phyloP scores from a whole-genome alignment of 2,329 filamentous ascomycete genomes.

The Berkeleyomyces basicola region DNA sequence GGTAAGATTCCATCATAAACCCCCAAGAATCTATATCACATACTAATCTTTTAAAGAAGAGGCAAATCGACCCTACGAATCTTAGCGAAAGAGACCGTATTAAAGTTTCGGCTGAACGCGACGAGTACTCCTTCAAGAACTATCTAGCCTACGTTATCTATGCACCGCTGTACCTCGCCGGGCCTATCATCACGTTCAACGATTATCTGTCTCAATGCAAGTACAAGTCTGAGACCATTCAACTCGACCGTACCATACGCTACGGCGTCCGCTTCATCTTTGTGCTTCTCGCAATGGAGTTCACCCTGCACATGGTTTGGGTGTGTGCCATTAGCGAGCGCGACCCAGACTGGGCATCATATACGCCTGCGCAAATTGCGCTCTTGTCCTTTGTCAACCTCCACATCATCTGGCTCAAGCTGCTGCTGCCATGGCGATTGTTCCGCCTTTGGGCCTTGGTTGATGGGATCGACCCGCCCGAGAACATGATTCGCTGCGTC shows the following conservation, averaged over 20 bases:
- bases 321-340: slow-evolving; percentile 81
- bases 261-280: slow-evolving; percentile 74
- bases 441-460: slow-evolving; percentile 91
- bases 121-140: slow-evolving; percentile 66
- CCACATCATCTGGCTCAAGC: slow-evolving; percentile 93
- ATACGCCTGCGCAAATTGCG: slow-evolving; percentile 73
- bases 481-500: slow-evolving; percentile 97
- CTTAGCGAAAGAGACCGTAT: slow-evolving; percentile 83
- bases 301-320: slow-evolving; percentile 83
- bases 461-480: slow-evolving; percentile 84
- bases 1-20: slow-evolving; percentile 36
- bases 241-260: slow-evolving; percentile 50
- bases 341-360: slow-evolving; percentile 61
- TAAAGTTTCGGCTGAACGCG: slow-evolving; percentile 50
- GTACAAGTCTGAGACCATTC: slow-evolving; percentile 56
- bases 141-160: slow-evolving; percentile 85
- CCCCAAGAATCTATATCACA: not conserved
- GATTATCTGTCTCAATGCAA: slow-evolving; percentile 84
- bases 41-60: slow-evolving; percentile 78
- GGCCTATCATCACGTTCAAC: slow-evolving; percentile 93
- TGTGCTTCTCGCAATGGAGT: slow-evolving; percentile 72
- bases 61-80: slow-evolving; percentile 74
- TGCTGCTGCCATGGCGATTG: slow-evolving; percentile 92
- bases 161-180: slow-evolving; percentile 79
- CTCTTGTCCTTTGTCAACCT: slow-evolving; percentile 93